Conservation (phyloP, 2,329 filamentous ascomycete species). For the Aspergillus hortae region DNA sequence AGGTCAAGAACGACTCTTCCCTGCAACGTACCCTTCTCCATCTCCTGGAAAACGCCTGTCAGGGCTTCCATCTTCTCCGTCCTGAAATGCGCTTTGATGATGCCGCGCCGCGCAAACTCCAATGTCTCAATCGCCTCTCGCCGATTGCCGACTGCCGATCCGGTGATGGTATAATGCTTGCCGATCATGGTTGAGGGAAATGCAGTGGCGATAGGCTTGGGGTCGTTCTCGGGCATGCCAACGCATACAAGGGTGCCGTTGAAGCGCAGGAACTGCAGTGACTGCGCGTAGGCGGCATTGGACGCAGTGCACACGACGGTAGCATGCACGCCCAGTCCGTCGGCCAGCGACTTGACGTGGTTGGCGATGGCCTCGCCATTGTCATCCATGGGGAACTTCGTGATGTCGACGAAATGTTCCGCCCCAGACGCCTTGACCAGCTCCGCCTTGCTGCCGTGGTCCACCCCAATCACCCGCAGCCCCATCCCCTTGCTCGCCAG, state of each 20-base stretch:
- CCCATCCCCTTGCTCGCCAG: conserved; percentile 60
- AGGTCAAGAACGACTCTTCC: conserved; percentile 49
- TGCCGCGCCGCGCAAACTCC: conserved; percentile 46
- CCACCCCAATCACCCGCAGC: conserved; percentile 62
- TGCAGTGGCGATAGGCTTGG: conserved; percentile 44
- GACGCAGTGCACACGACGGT: conserved; percentile 56
- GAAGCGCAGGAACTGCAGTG: conserved; percentile 46
- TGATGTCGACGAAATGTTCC: conserved; percentile 63
- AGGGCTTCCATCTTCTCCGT: conserved; percentile 48
- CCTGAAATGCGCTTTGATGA: conserved; percentile 45
- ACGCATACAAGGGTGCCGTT: conserved; percentile 52
- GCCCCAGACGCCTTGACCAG: conserved; percentile 59
- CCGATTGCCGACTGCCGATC: conserved; percentile 50
- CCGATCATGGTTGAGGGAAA: conserved; percentile 41
- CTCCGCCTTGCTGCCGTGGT: conserved; percentile 59
- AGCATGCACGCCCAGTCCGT: conserved; percentile 58
- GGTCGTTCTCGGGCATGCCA: conserved; percentile 48
- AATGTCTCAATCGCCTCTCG: conserved; percentile 49
- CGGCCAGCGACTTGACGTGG: conserved; percentile 56
- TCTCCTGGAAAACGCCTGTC: conserved; percentile 45
- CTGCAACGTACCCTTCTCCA: conserved; percentile 42
- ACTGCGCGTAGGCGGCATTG: conserved; percentile 51
- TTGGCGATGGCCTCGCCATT: conserved; percentile 48
- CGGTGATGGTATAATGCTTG: conserved; percentile 46
- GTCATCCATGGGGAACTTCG: conserved; percentile 46